phyloP scores from a whole-genome alignment of 371 early-diverging fungal species.

The Apophysomyces trapeziformis region DNA sequence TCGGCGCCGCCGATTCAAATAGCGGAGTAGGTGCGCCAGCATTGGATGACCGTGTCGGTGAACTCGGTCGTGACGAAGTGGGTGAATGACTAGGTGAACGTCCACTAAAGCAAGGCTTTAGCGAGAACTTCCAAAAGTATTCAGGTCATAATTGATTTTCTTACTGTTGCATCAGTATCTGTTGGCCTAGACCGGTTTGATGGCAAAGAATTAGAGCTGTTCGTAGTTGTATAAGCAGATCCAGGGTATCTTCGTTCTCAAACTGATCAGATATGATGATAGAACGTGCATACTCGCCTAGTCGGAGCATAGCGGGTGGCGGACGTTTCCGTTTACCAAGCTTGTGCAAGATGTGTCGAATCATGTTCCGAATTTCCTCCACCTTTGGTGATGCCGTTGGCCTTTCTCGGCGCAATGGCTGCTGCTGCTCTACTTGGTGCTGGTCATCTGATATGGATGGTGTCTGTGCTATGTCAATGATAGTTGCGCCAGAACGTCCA shows the following conservation, averaged over 20 bases:
- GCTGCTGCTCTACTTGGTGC: not conserved
- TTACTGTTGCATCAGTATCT: slow-evolving; percentile 40
- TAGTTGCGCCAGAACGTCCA: slow-evolving; percentile 4
- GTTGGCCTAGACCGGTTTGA: slow-evolving; percentile 28
- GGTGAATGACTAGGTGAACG: slow-evolving; percentile 37
- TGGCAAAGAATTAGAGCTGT: slow-evolving; percentile 39
- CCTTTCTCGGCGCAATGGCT: not conserved
- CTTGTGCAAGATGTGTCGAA: slow-evolving; percentile 42
- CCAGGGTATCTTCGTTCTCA: slow-evolving; percentile 52
- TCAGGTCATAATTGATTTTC: not conserved
- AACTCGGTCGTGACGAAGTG: slow-evolving; percentile 39
- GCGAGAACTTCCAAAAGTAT: not conserved
- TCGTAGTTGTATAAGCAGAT: slow-evolving; percentile 46
- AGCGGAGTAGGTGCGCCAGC: not conserved
- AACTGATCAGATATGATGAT: slow-evolving; percentile 25
- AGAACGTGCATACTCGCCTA: slow-evolving; percentile 28
- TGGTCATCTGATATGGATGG: slow-evolving; percentile 8
- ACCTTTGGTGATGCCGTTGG: slow-evolving; percentile 37
- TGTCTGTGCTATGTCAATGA: slow-evolving; percentile 11
- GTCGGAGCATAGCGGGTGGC: slow-evolving; percentile 30
- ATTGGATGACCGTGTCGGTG: slow-evolving; percentile 30
- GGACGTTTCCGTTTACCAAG: slow-evolving; percentile 49
- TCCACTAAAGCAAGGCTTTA: slow-evolving; percentile 18
- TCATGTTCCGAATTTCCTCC: slow-evolving; percentile 47
- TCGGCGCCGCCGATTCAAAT: not conserved